Evolutionary conservation across 768 basidiomycete species (phyloP), one percentile per base, ranked within the genome.

Genomic region (Auriscalpium microsporum): DNA sequence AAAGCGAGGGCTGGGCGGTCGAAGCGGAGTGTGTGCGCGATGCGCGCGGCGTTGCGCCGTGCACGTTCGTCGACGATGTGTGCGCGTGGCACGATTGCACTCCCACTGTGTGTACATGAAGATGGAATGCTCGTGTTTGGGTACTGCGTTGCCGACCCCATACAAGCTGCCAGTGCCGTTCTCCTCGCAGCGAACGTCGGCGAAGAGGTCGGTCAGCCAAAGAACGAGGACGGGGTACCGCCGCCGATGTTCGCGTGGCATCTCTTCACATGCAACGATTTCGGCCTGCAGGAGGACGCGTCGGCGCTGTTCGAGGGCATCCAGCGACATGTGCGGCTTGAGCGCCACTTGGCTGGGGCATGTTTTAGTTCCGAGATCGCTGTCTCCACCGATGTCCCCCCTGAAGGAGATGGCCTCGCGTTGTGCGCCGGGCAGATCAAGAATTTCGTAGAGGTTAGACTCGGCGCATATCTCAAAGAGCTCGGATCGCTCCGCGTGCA

Each of bases 191-290:
- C 14, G n/a, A 17, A 10, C 44, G 21, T 23, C 53, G 59, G 14
- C 51, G 54, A 34, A 10, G 9, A 23, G 17, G 40, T 42, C 14
- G 14, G 19, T 6, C 35, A 45, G 17, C 34, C 50, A 11, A n/a
- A 46, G 9, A 19, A 17, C n/a, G 34, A 10, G 11, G 40, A 46
- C 4, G 28, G 7, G 28, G 28, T 36, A 21, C 38, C 16, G 45
- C 16, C 33, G 2, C 17, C 8, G 16, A 9, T 21, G 7, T 19
- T 35, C n/a, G n/a, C n/a, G n/a, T n/a, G 47, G 33, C 60, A 61
- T 36, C 33, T 61, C 45, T 61, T 61, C 53, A 61, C 60, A 11
- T 38, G 58, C 2, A 59, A 61, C 34, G 48, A 28, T 28, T 33
- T 19, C 16, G 9, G 10, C 44, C 38, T 54, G 17, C 60, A 61